Base-by-base conservation (phyloP, 169 alveolate species). In the Amoebophrya sp. region DNA sequence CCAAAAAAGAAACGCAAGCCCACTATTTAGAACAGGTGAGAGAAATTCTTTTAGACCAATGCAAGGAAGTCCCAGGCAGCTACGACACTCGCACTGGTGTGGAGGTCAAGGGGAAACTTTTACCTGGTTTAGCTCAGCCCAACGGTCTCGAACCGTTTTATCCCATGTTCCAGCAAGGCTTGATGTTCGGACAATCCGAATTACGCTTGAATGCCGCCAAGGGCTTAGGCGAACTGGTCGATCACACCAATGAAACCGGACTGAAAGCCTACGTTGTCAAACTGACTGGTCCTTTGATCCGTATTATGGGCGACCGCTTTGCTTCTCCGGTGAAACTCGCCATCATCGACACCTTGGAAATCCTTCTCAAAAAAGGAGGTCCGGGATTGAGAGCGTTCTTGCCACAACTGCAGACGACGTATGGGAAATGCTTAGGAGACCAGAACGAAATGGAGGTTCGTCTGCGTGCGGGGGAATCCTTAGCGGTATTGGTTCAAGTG, bases 321-420 rank as follows among this genome's bases (percentile, higher is more conserved):
- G 90, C 95, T 0, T 91, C 94, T 0, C 53, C 55, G n/a, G 96
- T 94, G 55, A 93, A 94, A 91, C 92, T 90, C 89, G 95, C 96
- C 33, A 91, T 95, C 41, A 90, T 95, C 38, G 92, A 92, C 33
- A 92, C 95, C 34, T 92, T 95, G 76, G 89, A 93, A 36, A 89
- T 95, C n/a, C 91, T 94, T 91, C 94, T 95, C 55, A 91, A 55
- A 90, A 89, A 89, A 89, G 83, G 95, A 93, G 96, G 96, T 29
- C 76, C 78, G 47, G 92, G 92, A 36, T 89, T 94, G 92, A 93
- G 92, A 76, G 95, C 97, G 40, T 92, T 95, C 93, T 89, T 94
- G 93, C 97, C 97, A 40, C 97, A 95, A 94, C 95, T 95, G 40
- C 97, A 95, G 93, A 94, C 96, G 40, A 95, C 95, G 78, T 91